Conservation (phyloP, 306 rosid genomes). For the Trifolium subterraneum region DNA sequence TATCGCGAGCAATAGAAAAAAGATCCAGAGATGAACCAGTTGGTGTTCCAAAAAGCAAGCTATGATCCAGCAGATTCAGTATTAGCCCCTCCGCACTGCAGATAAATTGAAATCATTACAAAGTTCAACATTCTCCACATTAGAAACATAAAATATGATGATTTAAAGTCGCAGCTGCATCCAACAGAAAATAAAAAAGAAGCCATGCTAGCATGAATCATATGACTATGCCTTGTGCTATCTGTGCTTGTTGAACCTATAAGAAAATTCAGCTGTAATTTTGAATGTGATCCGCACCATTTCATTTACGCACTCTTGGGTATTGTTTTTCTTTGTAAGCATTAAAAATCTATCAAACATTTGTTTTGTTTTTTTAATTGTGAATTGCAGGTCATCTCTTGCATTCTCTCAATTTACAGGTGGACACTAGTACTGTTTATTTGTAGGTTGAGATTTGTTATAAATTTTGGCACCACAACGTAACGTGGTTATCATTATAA, state of each 20-base stretch:
- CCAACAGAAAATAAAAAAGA: slow-evolving; percentile 1
- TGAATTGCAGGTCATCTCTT: no score
- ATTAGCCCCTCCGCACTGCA: not conserved
- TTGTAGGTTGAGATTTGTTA: no score
- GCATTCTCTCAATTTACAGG: no score
- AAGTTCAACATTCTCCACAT: not conserved
- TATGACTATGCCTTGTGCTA: not conserved
- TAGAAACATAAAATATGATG: not conserved
- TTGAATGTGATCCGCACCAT: no score
- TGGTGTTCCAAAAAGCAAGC: slow-evolving; percentile 81
- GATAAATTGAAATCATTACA: no score
- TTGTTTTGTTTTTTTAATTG: no score
- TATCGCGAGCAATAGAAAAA: slow-evolving; percentile 77
- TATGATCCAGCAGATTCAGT: slow-evolving; percentile 47
- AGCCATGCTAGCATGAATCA: not conserved
- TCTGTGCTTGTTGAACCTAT: not conserved
- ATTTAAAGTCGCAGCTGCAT: not conserved
- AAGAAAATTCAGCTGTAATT: slow-evolving; percentile 16
- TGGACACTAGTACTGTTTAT: no score
- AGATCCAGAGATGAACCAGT: slow-evolving; percentile 66
- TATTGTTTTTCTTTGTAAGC: no score
- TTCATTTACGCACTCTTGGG: no score
- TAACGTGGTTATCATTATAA: no score
- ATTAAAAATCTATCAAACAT: no score
- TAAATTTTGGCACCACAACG: no score